A percentile compares a stretch with the other conserved stretches of the same genome.
These are phyloP conservation scores for Globisporangium nunn DNA, from an alignment of 352 stramenopile species.

Conservation along the genomic window DNA sequence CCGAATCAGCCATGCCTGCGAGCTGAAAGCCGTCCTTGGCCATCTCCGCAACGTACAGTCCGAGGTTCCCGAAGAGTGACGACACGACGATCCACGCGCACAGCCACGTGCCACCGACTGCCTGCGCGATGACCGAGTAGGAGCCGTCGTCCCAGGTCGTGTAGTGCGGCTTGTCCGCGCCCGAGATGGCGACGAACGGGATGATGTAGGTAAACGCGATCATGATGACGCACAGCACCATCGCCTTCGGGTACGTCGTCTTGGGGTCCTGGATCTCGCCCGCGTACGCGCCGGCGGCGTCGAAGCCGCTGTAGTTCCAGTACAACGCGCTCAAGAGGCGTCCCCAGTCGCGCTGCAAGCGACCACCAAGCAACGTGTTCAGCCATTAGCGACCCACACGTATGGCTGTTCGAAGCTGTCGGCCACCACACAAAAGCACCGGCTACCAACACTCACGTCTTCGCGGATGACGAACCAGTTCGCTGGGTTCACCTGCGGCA, in stretches of 20 bases:
- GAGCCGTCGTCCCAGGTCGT: conserved; percentile 70
- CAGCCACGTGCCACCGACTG: conserved; percentile 59
- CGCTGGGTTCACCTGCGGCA: conserved; percentile 50
- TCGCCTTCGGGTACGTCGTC: conserved; percentile 64
- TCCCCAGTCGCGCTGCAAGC: conserved; percentile 44
- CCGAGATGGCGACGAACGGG: conserved; percentile 61
- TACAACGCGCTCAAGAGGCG: conserved; percentile 65
- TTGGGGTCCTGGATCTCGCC: conserved; percentile 66
- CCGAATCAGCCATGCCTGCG: conserved; percentile 76
- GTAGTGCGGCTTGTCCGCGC: conserved; percentile 66
- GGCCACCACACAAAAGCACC: no score
- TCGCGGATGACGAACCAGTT: conserved; percentile 67
- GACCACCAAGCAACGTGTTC: background rate
- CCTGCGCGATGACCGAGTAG: conserved; percentile 65
- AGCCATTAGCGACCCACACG: no score
- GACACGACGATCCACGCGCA: conserved; percentile 71
- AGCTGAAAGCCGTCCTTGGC: conserved; percentile 78
- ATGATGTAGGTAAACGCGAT: conserved; percentile 75
- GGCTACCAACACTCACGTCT: conserved; percentile 16
- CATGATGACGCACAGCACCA: conserved; percentile 70
- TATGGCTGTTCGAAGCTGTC: no score
- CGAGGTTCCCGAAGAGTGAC: conserved; percentile 70
- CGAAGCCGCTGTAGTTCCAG: conserved; percentile 83
- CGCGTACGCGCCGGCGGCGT: conserved; percentile 61
- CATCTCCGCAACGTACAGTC: conserved; percentile 80